Evolutionary conservation across 495 filamentous ascomycete genomes (phyloP).

Genomic region (Viridothelium virens): DNA sequence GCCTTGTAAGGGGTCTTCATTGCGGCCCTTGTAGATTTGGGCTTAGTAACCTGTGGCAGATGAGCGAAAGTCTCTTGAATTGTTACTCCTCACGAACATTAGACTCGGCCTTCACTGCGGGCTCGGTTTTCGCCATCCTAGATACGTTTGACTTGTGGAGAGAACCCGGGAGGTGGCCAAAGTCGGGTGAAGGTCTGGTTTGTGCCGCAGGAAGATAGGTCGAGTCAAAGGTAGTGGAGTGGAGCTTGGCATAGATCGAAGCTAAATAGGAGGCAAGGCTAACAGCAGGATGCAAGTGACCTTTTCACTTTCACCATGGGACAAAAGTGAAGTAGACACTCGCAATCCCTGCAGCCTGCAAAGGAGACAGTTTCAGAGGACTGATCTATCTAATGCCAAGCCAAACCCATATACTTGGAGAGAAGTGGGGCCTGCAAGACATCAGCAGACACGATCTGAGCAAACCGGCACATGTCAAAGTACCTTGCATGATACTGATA

Average conservation of each 20-base stretch:
- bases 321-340: not conserved
- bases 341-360: not conserved
- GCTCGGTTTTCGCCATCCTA: conserved; percentile 13
- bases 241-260: not conserved
- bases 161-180: not conserved
- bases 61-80: not conserved
- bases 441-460: not conserved
- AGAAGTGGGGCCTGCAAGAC: not conserved
- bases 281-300: not conserved
- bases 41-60: conserved; percentile 14
- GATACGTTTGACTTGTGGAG: not conserved
- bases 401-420: no score
- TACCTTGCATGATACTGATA: no score
- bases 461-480: no score
- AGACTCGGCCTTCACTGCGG: conserved; percentile 11
- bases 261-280: not conserved
- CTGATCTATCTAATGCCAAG: not conserved
- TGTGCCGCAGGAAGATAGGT: not conserved
- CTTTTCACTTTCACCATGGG: not conserved
- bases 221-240: conserved; percentile 14
- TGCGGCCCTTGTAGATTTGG: conserved; percentile 15
- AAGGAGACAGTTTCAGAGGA: not conserved
- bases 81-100: not conserved
- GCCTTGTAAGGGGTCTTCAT: conserved; percentile 15
- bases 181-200: not conserved